A percentile compares a stretch with the other conserved stretches of the same genome.
These are phyloP conservation scores for Exserohilum turcica DNA, from an alignment of 2,329 filamentous ascomycete genomes.

Conservation along the genomic window DNA sequence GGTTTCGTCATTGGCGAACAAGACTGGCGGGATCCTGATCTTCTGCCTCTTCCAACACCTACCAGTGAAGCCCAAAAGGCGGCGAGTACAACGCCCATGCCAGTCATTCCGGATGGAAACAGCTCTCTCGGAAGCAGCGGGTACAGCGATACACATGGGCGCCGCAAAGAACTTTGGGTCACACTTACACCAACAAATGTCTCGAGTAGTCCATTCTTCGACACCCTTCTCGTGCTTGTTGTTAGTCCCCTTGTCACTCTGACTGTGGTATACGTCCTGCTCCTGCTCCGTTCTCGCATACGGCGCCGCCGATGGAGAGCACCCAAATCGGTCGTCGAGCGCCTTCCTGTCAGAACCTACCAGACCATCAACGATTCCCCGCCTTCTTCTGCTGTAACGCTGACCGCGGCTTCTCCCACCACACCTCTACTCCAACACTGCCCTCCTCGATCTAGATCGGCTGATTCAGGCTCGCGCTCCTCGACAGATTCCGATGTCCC, in stretches of 20 bases:
- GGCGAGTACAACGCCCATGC: constrained; percentile 2
- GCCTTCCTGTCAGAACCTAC: constrained; percentile 92
- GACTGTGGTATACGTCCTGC: constrained; percentile 87
- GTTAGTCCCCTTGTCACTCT: constrained; percentile 91
- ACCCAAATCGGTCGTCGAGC: constrained; percentile 95
- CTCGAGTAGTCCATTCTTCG: constrained; percentile 90
- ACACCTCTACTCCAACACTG: constrained; percentile 74
- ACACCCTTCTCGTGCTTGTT: constrained; percentile 94
- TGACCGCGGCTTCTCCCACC: constrained; percentile 69
- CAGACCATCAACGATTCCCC: constrained; percentile 74
- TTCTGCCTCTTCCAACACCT: constrained; percentile 57
- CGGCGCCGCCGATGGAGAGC: constrained; percentile 90
- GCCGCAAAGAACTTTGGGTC: constrained; percentile 88
- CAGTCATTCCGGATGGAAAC: constrained; percentile 54
- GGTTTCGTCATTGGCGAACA: constrained; percentile 83
- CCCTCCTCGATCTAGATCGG: constrained; percentile 31
- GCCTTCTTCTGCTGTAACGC: constrained; percentile 66
- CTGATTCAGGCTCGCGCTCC: constrained; percentile 65
- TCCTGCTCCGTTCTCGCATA: constrained; percentile 86
- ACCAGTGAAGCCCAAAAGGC: constrained; percentile 14
- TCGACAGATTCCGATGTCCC: constrained; percentile 66
- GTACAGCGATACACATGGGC: constrained; percentile 20
- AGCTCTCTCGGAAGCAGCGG: constrained; percentile 44
- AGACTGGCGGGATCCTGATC: constrained; percentile 82
- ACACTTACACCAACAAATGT: constrained; percentile 88